phyloP scores from a whole-genome alignment of 129 eudicot species.

The Chrysanthemum lavandulifolium region DNA sequence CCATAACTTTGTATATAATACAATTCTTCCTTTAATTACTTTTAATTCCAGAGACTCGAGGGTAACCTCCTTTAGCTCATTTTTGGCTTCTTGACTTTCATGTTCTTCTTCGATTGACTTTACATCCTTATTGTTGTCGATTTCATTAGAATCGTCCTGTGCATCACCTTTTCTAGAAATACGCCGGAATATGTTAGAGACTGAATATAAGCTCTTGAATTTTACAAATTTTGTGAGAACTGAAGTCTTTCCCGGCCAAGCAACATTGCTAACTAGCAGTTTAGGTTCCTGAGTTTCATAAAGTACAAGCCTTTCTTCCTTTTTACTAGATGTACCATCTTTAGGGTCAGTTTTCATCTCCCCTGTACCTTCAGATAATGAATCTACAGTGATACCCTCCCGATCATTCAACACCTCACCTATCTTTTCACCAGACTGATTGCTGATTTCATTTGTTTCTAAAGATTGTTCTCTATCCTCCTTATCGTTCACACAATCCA shows the following conservation, averaged over 20 bases:
- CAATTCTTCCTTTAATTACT: conserved; percentile 56
- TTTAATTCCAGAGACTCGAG: conserved; percentile 36
- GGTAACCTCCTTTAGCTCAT: conserved; percentile 23
- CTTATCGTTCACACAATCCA: conserved; percentile 20
- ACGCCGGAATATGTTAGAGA: conserved; percentile 48
- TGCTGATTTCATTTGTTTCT: conserved; percentile 16
- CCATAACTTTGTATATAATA: conserved; percentile 62
- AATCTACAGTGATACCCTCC: conserved; percentile 5
- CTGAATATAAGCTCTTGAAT: conserved; percentile 44
- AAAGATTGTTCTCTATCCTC: conserved; percentile 32
- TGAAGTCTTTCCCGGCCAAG: conserved; percentile 51
- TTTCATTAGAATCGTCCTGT: conserved; percentile 29
- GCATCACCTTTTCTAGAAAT: conserved; percentile 45
- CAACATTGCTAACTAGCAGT: conserved; percentile 34
- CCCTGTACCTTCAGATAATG: conserved; percentile 17
- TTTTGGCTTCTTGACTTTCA: conserved; percentile 39
- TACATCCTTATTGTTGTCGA: conserved; percentile 23
- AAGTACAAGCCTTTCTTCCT: conserved; percentile 42
- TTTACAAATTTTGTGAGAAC: conserved; percentile 46
- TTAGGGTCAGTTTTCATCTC: conserved; percentile 8
- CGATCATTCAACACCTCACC: not conserved
- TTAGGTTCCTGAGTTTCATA: conserved; percentile 49
- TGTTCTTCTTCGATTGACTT: conserved; percentile 27
- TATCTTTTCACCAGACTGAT: conserved; percentile 27
- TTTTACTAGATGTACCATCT: conserved; percentile 29